phyloP scores from a whole-genome alignment of 2,329 filamentous ascomycete species.

The Microdochium bolleyi region DNA sequence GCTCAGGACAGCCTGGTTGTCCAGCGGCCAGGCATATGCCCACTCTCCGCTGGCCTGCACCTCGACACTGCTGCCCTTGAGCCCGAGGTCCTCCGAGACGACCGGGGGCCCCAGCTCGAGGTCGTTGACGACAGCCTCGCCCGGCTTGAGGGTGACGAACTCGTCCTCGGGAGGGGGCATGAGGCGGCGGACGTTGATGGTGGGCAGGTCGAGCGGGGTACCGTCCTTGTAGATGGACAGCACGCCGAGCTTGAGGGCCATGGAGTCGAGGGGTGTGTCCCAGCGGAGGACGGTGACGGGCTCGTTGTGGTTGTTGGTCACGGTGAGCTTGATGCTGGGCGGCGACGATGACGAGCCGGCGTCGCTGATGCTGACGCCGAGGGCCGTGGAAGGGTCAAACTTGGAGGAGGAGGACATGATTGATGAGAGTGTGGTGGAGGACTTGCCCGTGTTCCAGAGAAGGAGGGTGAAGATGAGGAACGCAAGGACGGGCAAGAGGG shows the following conservation, averaged over 20 bases:
- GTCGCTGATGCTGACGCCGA: not conserved
- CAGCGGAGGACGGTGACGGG: not conserved
- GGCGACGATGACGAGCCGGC: not conserved
- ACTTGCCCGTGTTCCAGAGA: not conserved
- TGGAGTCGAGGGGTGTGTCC: not conserved
- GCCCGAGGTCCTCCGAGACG: not conserved
- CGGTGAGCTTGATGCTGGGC: not conserved
- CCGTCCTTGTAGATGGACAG: not conserved
- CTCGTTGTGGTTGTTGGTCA: not conserved
- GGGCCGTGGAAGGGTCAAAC: not conserved
- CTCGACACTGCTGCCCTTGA: not conserved
- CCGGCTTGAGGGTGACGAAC: not conserved
- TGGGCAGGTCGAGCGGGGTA: not conserved
- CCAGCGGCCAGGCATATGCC: not conserved
- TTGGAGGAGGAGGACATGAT: not conserved
- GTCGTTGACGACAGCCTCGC: not conserved
- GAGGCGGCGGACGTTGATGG: not conserved
- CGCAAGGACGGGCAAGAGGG: not conserved
- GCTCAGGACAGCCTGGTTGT: not conserved
- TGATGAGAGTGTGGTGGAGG: not conserved
- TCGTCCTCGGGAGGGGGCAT: not conserved
- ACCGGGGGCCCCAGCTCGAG: not conserved
- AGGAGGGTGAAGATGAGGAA: not conserved
- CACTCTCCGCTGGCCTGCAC: not conserved
- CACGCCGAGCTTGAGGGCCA: not conserved